Evolutionary conservation across 257 asterid genomes (phyloP).

Genomic region (Solanum okadae): DNA sequence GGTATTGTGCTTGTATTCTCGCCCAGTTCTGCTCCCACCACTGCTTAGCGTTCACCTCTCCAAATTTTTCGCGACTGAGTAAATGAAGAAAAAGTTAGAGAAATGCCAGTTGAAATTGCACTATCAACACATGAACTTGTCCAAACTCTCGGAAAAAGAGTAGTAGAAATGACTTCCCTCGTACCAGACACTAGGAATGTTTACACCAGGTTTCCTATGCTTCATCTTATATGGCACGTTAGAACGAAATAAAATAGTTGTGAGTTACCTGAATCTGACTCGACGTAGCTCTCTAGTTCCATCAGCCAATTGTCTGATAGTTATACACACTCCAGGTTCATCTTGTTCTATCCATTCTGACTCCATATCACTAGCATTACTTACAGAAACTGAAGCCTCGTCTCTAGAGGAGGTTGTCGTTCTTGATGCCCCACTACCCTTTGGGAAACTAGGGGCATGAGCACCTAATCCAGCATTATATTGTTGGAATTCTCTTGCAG

Average conservation of each 20-base stretch:
- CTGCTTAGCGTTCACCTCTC: slow-evolving; percentile 11
- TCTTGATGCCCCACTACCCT: slow-evolving; percentile 52
- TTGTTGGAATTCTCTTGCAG: slow-evolving; percentile 44
- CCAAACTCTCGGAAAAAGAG: not conserved
- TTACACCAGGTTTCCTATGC: not conserved
- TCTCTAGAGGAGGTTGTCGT: slow-evolving; percentile 78
- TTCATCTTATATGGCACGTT: not conserved
- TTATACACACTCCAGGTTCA: slow-evolving; percentile 84
- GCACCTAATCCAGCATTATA: slow-evolving; percentile 27
- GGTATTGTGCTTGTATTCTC: slow-evolving; percentile 15
- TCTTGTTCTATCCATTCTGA: slow-evolving; percentile 93
- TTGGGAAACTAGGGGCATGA: slow-evolving; percentile 19
- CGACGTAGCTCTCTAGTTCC: slow-evolving; percentile 91
- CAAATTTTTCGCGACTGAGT: slow-evolving; percentile 17
- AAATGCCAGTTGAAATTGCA: not conserved
- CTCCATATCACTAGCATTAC: slow-evolving; percentile 90
- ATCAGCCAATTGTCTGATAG: slow-evolving; percentile 77
- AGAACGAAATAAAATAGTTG: not conserved
- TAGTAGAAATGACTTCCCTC: not conserved
- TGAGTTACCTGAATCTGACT: slow-evolving; percentile 77
- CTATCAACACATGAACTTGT: not conserved
- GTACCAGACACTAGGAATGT: not conserved
- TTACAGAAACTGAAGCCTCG: slow-evolving; percentile 67
- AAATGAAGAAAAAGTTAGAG: not conserved
- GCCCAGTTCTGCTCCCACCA: slow-evolving; percentile 22